phyloP scores from a whole-genome alignment of 345 rosid genomes.

The Syzygium oleosum region DNA sequence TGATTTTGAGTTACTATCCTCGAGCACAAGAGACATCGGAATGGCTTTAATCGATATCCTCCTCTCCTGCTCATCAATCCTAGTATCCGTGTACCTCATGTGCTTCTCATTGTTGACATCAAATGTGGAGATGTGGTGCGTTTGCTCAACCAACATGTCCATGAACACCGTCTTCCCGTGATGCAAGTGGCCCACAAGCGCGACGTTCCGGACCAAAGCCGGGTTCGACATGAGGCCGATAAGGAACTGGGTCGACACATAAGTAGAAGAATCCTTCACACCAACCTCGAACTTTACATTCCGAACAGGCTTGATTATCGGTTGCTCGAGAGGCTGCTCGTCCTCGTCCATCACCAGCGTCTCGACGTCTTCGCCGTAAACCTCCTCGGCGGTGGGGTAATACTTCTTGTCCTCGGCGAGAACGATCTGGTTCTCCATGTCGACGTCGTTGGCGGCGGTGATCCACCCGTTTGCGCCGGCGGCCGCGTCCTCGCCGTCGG shows the following conservation, averaged over 20 bases:
- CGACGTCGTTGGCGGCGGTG: slow-evolving; percentile 63
- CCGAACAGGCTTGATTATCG: slow-evolving; percentile 78
- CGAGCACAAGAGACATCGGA: slow-evolving; percentile 96
- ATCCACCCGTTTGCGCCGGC: slow-evolving; percentile 77
- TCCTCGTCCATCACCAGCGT: slow-evolving; percentile 96
- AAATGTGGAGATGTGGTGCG: slow-evolving; percentile 84
- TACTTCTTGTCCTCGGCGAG: slow-evolving; percentile 97
- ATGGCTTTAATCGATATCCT: slow-evolving; percentile 89
- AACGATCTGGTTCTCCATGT: slow-evolving; percentile 88
- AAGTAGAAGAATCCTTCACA: slow-evolving; percentile 83
- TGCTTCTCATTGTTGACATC: slow-evolving; percentile 82
- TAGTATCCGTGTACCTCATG: slow-evolving; percentile 82
- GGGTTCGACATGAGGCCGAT: slow-evolving; percentile 95
- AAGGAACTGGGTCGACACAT: slow-evolving; percentile 89
- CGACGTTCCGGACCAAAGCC: slow-evolving; percentile 76
- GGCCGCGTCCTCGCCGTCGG: slow-evolving; percentile 49
- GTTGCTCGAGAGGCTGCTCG: slow-evolving; percentile 85
- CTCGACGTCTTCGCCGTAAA: slow-evolving; percentile 91
- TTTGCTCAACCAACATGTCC: slow-evolving; percentile 99
- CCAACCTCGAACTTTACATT: slow-evolving; percentile 89
- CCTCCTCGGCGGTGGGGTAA: slow-evolving; percentile 98
- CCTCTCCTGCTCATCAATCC: slow-evolving; percentile 96
- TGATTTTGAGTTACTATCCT: slow-evolving; percentile 87
- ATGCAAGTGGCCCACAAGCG: slow-evolving; percentile 92
- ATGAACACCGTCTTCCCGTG: slow-evolving; percentile 93